These are phyloP conservation scores for Bjerkandera adusta DNA, from an alignment of 1,284 basidiomycete species.

Conservation along the genomic window DNA sequence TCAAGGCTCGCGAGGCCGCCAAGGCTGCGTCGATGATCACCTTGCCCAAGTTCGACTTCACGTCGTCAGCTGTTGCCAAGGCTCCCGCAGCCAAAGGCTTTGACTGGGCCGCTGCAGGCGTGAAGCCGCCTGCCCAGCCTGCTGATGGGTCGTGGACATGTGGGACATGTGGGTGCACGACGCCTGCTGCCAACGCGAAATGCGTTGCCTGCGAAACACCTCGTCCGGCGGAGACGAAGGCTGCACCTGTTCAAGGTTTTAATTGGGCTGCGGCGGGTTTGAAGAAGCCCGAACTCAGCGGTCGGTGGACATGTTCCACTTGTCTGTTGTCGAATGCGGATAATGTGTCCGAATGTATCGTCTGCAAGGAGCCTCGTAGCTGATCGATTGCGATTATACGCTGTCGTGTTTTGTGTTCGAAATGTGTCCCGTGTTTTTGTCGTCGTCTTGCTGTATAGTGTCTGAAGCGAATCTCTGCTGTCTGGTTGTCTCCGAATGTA, in stretches of 20 bases:
- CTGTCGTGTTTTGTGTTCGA: too few species aligned
- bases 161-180: conserved; percentile 38
- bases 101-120: conserved; percentile 52
- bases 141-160: conserved; percentile 38
- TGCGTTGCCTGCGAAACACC: conserved; percentile 41
- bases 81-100: conserved; percentile 29
- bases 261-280: conserved; percentile 30
- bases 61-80: conserved; percentile 15
- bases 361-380: too few species aligned
- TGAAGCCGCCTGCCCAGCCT: conserved; percentile 32
- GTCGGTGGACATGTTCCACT: conserved; percentile 25
- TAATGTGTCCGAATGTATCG: conserved; percentile 24
- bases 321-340: conserved; percentile 26
- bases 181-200: conserved; percentile 42
- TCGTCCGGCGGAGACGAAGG: conserved; percentile 16
- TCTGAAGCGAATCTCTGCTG: too few species aligned
- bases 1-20: conserved; percentile 34
- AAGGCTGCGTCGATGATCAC: conserved; percentile 27
- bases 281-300: conserved; percentile 20
- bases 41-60: conserved; percentile 48
- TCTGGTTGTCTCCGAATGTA: too few species aligned
- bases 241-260: conserved; percentile 16
- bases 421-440: too few species aligned
- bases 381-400: too few species aligned
- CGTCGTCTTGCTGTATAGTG: too few species aligned